Conservation (phyloP, 345 rosid genomes). For the Lepidium africanum region DNA sequence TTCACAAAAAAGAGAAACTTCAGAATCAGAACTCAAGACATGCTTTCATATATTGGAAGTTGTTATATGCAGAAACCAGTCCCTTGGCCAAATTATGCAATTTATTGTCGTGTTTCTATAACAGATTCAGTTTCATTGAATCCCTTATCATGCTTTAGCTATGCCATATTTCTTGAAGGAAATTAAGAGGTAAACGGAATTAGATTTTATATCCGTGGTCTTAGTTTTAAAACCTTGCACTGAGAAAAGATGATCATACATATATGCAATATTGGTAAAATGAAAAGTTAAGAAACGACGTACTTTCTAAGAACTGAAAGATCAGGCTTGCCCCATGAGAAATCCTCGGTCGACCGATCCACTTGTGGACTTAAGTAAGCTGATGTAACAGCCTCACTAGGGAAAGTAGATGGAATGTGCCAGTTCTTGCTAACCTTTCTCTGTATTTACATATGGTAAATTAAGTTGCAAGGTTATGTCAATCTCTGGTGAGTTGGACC, state of each 20-base stretch:
- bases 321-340: slow-evolving; percentile 96
- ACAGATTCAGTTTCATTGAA: background rate
- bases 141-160: slow-evolving; percentile 1
- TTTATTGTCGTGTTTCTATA: background rate
- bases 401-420: slow-evolving; percentile 86
- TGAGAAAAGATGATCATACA: background rate
- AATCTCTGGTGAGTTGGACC: background rate
- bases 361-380: slow-evolving; percentile 87
- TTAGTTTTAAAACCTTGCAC: background rate
- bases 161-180: background rate
- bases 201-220: background rate
- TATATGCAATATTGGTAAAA: background rate
- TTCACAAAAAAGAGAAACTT: slow-evolving; percentile 21
- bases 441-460: slow-evolving; percentile 30
- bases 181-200: background rate
- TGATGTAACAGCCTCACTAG: slow-evolving; percentile 76
- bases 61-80: background rate
- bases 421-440: slow-evolving; percentile 99
- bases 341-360: slow-evolving; percentile 81
- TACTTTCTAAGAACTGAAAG: slow-evolving; percentile 67
- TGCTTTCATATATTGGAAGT: background rate
- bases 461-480: background rate
- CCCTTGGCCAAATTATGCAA: background rate
- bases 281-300: slow-evolving; percentile 7
- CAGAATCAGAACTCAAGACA: slow-evolving; percentile 2